Conservation (phyloP, 345 rosid species). For the Durio zibethinus region DNA sequence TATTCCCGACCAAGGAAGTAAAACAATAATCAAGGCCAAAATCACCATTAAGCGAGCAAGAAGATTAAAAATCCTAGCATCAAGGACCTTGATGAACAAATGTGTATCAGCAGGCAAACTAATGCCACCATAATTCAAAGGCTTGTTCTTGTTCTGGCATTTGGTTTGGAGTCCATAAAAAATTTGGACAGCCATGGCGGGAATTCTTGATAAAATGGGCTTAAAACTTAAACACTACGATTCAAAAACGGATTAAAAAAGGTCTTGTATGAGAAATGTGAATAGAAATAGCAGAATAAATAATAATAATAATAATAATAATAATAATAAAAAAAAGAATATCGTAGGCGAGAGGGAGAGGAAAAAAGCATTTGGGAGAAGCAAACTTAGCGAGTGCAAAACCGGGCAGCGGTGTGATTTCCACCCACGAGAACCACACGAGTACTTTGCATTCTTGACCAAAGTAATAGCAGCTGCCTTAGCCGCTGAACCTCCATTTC, state of each 20-base stretch:
- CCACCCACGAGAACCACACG: slow-evolving; percentile 80
- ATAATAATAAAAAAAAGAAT: not conserved
- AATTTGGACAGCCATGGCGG: slow-evolving; percentile 37
- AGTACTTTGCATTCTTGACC: slow-evolving; percentile 39
- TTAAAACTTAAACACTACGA: slow-evolving; percentile 13
- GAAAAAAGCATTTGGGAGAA: not conserved
- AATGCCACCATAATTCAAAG: not conserved
- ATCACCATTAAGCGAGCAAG: slow-evolving; percentile 34
- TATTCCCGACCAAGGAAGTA: slow-evolving; percentile 34
- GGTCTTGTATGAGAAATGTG: not conserved
- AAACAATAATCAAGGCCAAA: slow-evolving; percentile 41
- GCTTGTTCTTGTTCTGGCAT: slow-evolving; percentile 24
- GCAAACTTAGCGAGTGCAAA: slow-evolving; percentile 64
- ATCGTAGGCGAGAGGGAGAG: slow-evolving; percentile 14
- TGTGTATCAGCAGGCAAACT: slow-evolving; percentile 12
- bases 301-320: too few relatives aligned
- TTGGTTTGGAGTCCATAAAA: slow-evolving; percentile 35
- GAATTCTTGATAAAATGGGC: not conserved
- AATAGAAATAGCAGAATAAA: not conserved
- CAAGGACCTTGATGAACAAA: slow-evolving; percentile 40
- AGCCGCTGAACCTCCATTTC: slow-evolving; percentile 62
- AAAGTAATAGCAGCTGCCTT: slow-evolving; percentile 52
- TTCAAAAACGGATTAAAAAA: not conserved
- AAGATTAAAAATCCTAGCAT: slow-evolving; percentile 31
- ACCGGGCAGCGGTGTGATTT: slow-evolving; percentile 82